Conservation (phyloP, 208 protist species). For the Crithidia bombi region DNA sequence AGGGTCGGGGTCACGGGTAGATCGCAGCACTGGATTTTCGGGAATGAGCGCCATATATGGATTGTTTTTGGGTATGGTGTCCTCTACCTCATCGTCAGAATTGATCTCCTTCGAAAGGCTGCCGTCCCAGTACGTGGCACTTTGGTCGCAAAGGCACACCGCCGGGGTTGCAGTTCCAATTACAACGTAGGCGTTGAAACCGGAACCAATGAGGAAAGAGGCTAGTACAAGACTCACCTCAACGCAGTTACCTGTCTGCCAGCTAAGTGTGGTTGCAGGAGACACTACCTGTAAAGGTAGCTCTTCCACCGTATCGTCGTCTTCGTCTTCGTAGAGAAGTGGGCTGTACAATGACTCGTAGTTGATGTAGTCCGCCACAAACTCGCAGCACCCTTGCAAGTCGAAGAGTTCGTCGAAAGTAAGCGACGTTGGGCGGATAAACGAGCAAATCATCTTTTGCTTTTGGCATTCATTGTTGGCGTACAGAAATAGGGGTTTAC, state of each 20-base stretch:
- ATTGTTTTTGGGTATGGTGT: constrained; percentile 36
- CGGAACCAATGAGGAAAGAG: constrained; percentile 85
- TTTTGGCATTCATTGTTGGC: constrained; percentile 72
- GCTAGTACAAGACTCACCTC: constrained; percentile 81
- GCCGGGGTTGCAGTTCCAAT: constrained; percentile 79
- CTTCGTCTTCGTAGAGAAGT: constrained; percentile 33
- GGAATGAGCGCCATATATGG: constrained; percentile 71
- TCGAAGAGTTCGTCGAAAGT: constrained; percentile 84
- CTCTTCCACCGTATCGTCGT: constrained; percentile 47
- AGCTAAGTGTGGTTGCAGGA: constrained; percentile 82
- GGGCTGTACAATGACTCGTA: constrained; percentile 82
- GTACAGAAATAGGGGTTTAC: constrained; percentile 74
- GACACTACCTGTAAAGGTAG: constrained; percentile 81
- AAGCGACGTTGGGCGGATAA: constrained; percentile 84
- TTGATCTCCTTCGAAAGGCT: constrained; percentile 62
- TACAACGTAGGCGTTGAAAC: constrained; percentile 93
- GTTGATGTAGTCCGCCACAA: constrained; percentile 83
- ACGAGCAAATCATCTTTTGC: constrained; percentile 92
- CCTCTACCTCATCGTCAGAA: constrained; percentile 67
- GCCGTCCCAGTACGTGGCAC: constrained; percentile 46
- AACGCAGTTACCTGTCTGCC: constrained; percentile 91
- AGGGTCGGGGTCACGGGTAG: constrained; percentile 48
- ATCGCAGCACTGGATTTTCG: constrained; percentile 58
- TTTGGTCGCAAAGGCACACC: constrained; percentile 86
- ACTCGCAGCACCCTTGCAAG: constrained; percentile 58